These are phyloP conservation scores for Physaria fendleri DNA, from an alignment of 345 rosid species.

Conservation along the genomic window DNA sequence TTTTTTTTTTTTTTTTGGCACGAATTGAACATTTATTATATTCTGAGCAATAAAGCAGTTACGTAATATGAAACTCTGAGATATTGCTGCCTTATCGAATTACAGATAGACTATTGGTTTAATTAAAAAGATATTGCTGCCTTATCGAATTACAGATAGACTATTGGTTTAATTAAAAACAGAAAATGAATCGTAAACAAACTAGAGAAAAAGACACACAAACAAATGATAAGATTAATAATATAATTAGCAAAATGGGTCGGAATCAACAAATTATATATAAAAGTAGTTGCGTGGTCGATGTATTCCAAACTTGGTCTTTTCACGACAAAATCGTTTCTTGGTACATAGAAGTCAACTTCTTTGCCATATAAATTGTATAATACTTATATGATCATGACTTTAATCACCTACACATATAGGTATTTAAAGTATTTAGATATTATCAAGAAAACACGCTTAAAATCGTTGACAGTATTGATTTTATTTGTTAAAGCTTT, in stretches of 20 bases:
- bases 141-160: not conserved
- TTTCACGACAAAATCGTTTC: not conserved
- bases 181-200: not conserved
- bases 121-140: not conserved
- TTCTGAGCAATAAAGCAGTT: not conserved
- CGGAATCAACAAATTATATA: not conserved
- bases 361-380: not conserved
- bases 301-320: slow-evolving; percentile 5
- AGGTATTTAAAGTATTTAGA: no score
- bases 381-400: not conserved
- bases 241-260: not conserved
- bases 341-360: slow-evolving; percentile 4
- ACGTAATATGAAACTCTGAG: not conserved
- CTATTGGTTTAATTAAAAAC: not conserved
- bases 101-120: not conserved
- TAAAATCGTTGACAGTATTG: no score
- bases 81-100: not conserved
- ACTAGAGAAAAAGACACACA: slow-evolving; percentile 6
- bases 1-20: no score
- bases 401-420: not conserved
- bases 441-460: no score
- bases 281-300: slow-evolving; percentile 19
- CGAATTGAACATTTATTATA: not conserved
- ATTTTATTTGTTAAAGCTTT: no score
- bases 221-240: slow-evolving; percentile 7